Evolutionary conservation across 2,329 filamentous ascomycete species (phyloP).

Genomic region (Ceratocystis cacaofunesta): DNA sequence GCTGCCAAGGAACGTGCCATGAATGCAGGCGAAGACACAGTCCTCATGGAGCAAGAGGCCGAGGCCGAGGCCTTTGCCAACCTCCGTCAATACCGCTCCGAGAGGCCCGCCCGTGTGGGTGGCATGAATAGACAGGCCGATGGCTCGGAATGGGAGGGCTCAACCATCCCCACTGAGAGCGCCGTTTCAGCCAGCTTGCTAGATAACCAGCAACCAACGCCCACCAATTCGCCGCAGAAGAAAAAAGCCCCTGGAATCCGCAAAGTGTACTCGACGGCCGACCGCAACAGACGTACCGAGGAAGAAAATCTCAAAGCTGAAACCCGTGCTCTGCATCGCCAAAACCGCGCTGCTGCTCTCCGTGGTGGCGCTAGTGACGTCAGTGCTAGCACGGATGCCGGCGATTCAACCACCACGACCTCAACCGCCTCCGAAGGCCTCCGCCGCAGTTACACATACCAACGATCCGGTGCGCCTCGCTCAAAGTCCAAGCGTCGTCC

Average conservation of each 20-base stretch:
- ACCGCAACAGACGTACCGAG: constrained; percentile 38
- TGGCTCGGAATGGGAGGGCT: constrained; percentile 64
- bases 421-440: constrained; percentile 16
- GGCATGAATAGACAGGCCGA: constrained; percentile 76
- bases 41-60: constrained; percentile 45
- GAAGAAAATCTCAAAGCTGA: constrained; percentile 41
- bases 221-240: constrained; percentile 39
- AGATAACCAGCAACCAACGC: constrained; percentile 40
- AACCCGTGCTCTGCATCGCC: constrained; percentile 39
- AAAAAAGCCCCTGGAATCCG: constrained; percentile 34
- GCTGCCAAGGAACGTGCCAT: constrained; percentile 24
- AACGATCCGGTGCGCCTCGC: constrained; percentile 25
- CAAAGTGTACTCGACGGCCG: constrained; percentile 47
- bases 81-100: constrained; percentile 69
- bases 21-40: constrained; percentile 42
- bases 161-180: constrained; percentile 50
- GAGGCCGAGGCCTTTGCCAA: constrained; percentile 52
- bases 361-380: constrained; percentile 15
- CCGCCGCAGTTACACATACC: constrained; percentile 40
- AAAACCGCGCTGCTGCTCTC: constrained; percentile 27
- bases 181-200: constrained; percentile 47
- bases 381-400: constrained; percentile 5
- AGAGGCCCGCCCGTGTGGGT: constrained; percentile 73
- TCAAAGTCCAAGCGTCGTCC: constrained; percentile 17
- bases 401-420: constrained; percentile 6